Percentiles rank a stretch among this genome's conserved stretches.
These are phyloP conservation scores for Pyrus pyrifolia DNA, from an alignment of 306 rosid species.

Conservation along the genomic window DNA sequence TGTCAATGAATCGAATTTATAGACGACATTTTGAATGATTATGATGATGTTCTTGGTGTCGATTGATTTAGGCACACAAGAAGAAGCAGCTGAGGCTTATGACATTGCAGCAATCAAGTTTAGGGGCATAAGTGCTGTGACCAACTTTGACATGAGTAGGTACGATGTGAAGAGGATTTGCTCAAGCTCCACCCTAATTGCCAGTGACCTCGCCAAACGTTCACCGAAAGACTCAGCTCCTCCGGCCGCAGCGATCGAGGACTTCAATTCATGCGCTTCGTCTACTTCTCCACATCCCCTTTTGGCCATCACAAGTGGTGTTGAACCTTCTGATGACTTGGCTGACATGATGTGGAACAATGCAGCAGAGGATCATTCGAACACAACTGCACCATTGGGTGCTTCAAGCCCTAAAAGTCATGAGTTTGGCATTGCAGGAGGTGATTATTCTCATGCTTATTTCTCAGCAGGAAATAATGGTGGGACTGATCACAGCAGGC, in stretches of 20 bases:
- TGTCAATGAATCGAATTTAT: no score
- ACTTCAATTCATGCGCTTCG: constrained; percentile 34
- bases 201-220: constrained; percentile 78
- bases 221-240: constrained; percentile 36
- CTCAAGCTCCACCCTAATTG: constrained; percentile 89
- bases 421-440: constrained; percentile 45
- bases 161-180: constrained; percentile 96
- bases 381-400: background rate
- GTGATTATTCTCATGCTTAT: constrained; percentile 57
- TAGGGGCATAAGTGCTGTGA: constrained; percentile 92
- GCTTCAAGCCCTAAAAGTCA: constrained; percentile 32
- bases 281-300: constrained; percentile 44
- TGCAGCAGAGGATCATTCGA: constrained; percentile 16
- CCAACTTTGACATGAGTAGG: constrained; percentile 87
- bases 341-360: constrained; percentile 68
- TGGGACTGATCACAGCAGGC: constrained; percentile 39
- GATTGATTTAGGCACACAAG: constrained; percentile 68
- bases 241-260: constrained; percentile 9
- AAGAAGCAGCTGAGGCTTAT: constrained; percentile 98
- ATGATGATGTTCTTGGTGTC: background rate
- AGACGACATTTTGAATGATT: background rate
- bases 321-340: constrained; percentile 40
- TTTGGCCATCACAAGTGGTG: constrained; percentile 31
- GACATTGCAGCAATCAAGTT: constrained; percentile 99
- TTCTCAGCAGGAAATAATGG: constrained; percentile 47